Conservation (phyloP, 1,284 basidiomycete genomes). For the Rhodotorula sp. region DNA sequence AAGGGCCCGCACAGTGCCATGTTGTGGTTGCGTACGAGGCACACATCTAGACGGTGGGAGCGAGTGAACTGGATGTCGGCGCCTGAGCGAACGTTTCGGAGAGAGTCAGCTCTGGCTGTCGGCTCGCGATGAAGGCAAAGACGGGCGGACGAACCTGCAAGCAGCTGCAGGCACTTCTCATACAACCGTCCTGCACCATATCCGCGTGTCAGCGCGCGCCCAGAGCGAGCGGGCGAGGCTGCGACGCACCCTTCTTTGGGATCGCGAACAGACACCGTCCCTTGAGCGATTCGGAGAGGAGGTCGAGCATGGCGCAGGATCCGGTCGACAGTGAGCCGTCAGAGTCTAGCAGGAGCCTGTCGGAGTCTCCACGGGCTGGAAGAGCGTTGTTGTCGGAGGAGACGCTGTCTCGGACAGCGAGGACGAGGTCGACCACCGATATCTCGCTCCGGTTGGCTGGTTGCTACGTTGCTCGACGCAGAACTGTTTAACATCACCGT, state of each 20-base stretch:
- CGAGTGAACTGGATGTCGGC: slow-evolving; percentile 96
- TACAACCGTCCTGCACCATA: slow-evolving; percentile 69
- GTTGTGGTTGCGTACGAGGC: slow-evolving; percentile 84
- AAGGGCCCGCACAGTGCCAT: slow-evolving; percentile 74
- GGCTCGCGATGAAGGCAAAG: background rate
- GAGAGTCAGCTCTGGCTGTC: background rate
- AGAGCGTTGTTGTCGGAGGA: no score
- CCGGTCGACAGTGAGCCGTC: no score
- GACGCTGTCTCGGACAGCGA: no score
- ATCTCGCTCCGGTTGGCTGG: no score
- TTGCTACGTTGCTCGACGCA: no score
- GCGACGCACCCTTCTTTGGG: slow-evolving; percentile 83
- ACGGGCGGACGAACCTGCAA: slow-evolving; percentile 61
- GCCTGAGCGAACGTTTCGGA: slow-evolving; percentile 56
- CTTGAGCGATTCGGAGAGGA: slow-evolving; percentile 59
- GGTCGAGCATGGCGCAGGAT: slow-evolving; percentile 40
- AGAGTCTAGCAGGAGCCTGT: no score
- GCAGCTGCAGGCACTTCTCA: slow-evolving; percentile 84
- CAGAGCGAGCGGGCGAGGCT: background rate
- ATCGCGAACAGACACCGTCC: slow-evolving; percentile 88
- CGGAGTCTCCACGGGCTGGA: no score
- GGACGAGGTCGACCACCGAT: no score
- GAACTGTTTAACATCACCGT: no score
- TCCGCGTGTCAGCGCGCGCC: background rate
- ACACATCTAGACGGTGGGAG: slow-evolving; percentile 84